These are phyloP conservation scores for Collybia mongolica DNA, from an alignment of 768 basidiomycete species.

Conservation along the genomic window DNA sequence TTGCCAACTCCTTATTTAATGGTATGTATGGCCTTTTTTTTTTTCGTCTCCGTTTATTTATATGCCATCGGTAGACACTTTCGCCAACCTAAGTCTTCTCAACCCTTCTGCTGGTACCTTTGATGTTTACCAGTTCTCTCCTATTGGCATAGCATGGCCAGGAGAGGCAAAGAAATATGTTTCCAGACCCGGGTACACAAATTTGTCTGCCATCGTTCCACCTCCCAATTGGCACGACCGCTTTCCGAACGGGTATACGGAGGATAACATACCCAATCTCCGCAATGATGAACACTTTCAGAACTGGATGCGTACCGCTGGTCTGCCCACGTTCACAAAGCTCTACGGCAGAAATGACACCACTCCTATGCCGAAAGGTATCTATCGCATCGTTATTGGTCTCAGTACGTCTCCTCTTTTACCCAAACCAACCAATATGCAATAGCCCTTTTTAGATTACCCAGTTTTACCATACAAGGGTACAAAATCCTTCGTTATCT, in stretches of 20 bases:
- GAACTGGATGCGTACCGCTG: constrained; percentile 99
- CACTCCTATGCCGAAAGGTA: constrained; percentile 66
- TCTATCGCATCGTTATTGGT: constrained; percentile 72
- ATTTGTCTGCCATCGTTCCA: constrained; percentile 70
- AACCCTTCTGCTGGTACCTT: constrained; percentile 47
- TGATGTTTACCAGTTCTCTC: constrained; percentile 70
- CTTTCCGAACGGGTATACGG: constrained; percentile 75
- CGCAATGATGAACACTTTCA: constrained; percentile 88
- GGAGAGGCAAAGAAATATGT: constrained; percentile 92
- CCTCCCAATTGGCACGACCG: constrained; percentile 88
- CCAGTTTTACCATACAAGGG: constrained; percentile 90
- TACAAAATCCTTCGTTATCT: constrained; percentile 95
- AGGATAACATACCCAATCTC: constrained; percentile 68
- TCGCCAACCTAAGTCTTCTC: constrained; percentile 57
- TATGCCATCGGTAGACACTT: constrained; percentile 61
- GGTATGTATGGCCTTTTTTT: constrained; percentile 43
- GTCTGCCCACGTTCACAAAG: constrained; percentile 95
- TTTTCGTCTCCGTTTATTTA: constrained; percentile 1
- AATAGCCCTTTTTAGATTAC: constrained; percentile 61
- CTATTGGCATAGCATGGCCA: constrained; percentile 90
- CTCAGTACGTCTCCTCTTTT: constrained; percentile 64
- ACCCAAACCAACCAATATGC: constrained; percentile 3
- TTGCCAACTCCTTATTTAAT: constrained; percentile 97
- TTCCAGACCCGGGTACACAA: constrained; percentile 47
- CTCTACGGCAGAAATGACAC: constrained; percentile 90